phyloP scores from a whole-genome alignment of 2,329 filamentous ascomycete species.

The Pseudogymnoascus sp. region DNA sequence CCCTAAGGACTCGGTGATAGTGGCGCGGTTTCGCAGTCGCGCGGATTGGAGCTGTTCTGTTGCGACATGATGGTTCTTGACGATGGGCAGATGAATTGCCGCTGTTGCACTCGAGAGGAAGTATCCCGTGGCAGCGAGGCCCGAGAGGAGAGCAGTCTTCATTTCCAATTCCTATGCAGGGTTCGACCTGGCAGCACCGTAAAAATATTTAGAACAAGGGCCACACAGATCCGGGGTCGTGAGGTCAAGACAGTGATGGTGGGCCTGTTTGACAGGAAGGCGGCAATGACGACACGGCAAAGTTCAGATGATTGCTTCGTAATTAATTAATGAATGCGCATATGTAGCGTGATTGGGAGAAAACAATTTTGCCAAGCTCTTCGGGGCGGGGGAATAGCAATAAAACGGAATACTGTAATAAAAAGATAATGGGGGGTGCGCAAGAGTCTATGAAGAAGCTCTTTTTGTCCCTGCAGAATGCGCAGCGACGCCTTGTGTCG shows the following conservation, averaged over 20 bases:
- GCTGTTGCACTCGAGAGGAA: neutral
- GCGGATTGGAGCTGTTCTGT: conserved; percentile 2
- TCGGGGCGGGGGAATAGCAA: no score
- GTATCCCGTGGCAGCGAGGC: conserved; percentile 1
- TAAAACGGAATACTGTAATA: neutral
- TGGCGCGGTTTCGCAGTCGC: conserved; percentile 10
- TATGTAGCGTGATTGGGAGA: neutral
- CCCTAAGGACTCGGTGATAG: conserved; percentile 9
- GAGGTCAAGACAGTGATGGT: neutral
- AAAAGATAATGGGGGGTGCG: neutral
- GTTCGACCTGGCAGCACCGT: neutral
- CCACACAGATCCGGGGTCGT: neutral
- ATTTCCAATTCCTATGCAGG: neutral
- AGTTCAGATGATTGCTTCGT: neutral
- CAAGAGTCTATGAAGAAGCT: neutral
- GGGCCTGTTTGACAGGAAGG: neutral
- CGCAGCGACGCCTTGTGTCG: conserved; percentile 1
- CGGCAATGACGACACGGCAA: neutral
- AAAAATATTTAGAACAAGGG: neutral
- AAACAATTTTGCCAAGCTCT: neutral
- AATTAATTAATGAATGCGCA: neutral
- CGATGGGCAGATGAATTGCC: neutral
- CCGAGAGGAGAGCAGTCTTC: neutral
- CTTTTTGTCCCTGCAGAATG: neutral
- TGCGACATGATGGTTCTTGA: neutral